phyloP scores from a whole-genome alignment of 2,329 filamentous ascomycete species.

The Fusarium temperatum region DNA sequence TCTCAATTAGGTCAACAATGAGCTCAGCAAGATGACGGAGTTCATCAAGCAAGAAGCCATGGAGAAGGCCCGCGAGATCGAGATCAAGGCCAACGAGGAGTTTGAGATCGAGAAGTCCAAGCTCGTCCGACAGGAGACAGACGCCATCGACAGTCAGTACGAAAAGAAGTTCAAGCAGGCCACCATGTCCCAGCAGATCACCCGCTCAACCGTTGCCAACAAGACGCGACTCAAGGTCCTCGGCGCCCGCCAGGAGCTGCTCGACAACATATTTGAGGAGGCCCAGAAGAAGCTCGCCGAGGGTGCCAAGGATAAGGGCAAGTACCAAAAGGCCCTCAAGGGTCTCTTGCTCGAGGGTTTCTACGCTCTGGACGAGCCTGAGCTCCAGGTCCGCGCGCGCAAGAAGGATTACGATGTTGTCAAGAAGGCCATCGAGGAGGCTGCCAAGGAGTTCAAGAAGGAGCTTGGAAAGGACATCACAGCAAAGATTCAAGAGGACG shows the following conservation, averaged over 20 bases:
- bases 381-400: slow-evolving; percentile 77
- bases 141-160: slow-evolving; percentile 90
- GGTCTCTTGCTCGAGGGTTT: slow-evolving; percentile 87
- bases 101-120: slow-evolving; percentile 99
- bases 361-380: slow-evolving; percentile 85
- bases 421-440: slow-evolving; percentile 80
- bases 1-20: slow-evolving; percentile 80
- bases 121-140: slow-evolving; percentile 94
- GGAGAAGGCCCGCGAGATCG: slow-evolving; percentile 97
- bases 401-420: slow-evolving; percentile 81
- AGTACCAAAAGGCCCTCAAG: slow-evolving; percentile 81
- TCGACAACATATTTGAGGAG: slow-evolving; percentile 88
- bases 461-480: slow-evolving; percentile 74
- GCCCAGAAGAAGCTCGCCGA: slow-evolving; percentile 75
- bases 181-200: slow-evolving; percentile 98
- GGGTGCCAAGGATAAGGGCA: slow-evolving; percentile 72
- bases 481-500: slow-evolving; percentile 79
- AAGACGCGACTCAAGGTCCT: slow-evolving; percentile 93
- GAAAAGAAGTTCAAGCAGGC: slow-evolving; percentile 99
- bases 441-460: slow-evolving; percentile 85
- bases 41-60: slow-evolving; percentile 99
- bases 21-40: slow-evolving; percentile 99
- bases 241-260: slow-evolving; percentile 84
- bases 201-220: slow-evolving; percentile 93
- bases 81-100: slow-evolving; percentile 98